phyloP scores from a whole-genome alignment of 2,329 filamentous ascomycete species.

The Salinomyces thailandicus region DNA sequence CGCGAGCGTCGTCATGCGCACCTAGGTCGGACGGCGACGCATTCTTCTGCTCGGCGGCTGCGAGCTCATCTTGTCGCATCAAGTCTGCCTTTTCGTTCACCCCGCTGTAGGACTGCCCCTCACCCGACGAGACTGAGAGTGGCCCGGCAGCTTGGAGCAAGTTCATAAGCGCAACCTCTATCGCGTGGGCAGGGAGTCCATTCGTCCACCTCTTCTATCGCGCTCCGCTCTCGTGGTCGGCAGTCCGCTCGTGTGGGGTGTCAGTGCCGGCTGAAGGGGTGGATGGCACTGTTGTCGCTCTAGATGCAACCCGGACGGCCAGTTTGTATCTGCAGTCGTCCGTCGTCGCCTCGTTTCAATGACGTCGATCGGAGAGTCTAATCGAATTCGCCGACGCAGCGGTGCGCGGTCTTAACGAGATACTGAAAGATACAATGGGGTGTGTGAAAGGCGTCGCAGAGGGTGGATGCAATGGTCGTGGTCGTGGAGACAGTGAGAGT shows the following conservation, averaged over 20 bases:
- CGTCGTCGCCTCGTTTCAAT: background rate
- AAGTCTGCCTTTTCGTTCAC: slow-evolving; percentile 20
- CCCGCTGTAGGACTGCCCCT: slow-evolving; percentile 3
- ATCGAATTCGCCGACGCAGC: no score
- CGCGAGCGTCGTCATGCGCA: slow-evolving; percentile 46
- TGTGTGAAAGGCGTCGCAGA: no score
- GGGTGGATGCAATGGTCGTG: no score
- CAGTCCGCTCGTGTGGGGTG: no score
- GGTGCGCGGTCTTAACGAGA: no score
- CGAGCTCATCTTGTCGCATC: slow-evolving; percentile 34
- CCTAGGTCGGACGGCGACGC: slow-evolving; percentile 30
- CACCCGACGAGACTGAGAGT: background rate
- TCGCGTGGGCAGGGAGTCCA: slow-evolving; percentile 1
- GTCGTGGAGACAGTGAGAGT: background rate
- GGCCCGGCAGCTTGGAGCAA: slow-evolving; percentile 1
- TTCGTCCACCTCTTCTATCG: slow-evolving; percentile 2
- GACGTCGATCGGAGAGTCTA: slow-evolving; percentile 1
- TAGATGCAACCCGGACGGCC: no score
- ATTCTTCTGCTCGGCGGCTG: slow-evolving; percentile 20
- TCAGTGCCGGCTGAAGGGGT: background rate
- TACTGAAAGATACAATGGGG: no score
- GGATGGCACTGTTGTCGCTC: background rate
- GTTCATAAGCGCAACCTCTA: slow-evolving; percentile 5
- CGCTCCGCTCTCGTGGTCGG: background rate
- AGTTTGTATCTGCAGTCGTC: no score